Base-by-base conservation (phyloP, 2,329 filamentous ascomycete species). In the Ascochyta lentis region DNA sequence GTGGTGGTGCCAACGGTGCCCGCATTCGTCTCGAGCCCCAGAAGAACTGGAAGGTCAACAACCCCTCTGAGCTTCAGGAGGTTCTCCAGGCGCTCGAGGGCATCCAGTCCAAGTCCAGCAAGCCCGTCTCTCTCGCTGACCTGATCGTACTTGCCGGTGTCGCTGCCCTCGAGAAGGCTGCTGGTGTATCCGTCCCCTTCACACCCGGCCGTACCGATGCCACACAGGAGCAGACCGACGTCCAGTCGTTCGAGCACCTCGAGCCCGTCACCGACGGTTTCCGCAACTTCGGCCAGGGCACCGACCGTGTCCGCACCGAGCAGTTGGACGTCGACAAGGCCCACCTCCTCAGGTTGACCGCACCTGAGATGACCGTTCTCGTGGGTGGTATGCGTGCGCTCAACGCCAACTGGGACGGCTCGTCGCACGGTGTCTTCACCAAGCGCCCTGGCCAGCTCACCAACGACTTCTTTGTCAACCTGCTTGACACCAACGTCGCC, bases 401-500 rank as follows among this genome's bases (percentile, higher is more conserved):
- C 48, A 84, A 86, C 70, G 79, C 84, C 72, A 93, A 92, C 81
- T 90, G 81, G 60, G 88, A 92, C 65, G 86, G 86, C 38, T 90
- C 88, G 0, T 71, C 79, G 23, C 76, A 84, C 54, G 90, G 90
- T 56, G 82, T 92, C 54, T 81, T 92, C 69, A 93, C 90, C 53
- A 80, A 82, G 64, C 81, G 80, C 7, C 87, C 88, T 1, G 90
- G 90, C 38, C 76, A 84, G 64, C 81, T 93, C 66, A 90, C 86
- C 69, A 92, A 90, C 76, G 90, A 92, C 78, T 93, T 91, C 83
- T 93, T 93, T 70, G 83, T 90, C 76, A 92, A 92, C 78, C 81
- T 93, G 1, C 83, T 93, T 23, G 89, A 91, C 68, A 84, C 82
- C 67, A 78, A 76, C 74, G 89, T 83, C 6, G 79, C 77, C 22